Conservation (phyloP, 805 yeast species). For the Myxozyma nipponensis region DNA sequence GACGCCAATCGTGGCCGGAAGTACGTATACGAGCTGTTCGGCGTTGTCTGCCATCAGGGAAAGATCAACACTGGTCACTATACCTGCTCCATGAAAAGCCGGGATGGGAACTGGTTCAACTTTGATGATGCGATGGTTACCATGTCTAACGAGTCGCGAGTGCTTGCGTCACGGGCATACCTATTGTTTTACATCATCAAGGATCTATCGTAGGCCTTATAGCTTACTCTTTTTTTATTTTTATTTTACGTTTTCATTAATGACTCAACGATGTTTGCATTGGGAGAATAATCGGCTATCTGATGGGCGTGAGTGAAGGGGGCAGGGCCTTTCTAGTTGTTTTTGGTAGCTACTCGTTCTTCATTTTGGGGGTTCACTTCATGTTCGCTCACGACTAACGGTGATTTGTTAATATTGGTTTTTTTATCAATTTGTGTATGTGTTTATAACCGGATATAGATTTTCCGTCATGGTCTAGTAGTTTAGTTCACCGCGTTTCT, state of each 20-base stretch:
- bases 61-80: constrained; percentile 96
- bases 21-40: constrained; percentile 75
- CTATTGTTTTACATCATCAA: constrained; percentile 25
- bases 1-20: constrained; percentile 19
- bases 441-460: too few relatives aligned
- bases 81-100: constrained; percentile 67
- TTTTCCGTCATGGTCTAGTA: too few relatives aligned
- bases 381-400: too few relatives aligned
- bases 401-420: too few relatives aligned
- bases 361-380: too few relatives aligned
- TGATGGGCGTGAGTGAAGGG: too few relatives aligned
- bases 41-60: constrained; percentile 85
- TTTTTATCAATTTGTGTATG: too few relatives aligned
- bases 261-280: background rate
- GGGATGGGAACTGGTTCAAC: constrained; percentile 77
- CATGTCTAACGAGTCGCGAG: constrained; percentile 59
- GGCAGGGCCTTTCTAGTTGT: too few relatives aligned
- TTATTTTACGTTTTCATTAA: too few relatives aligned
- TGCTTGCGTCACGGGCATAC: constrained; percentile 66
- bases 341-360: too few relatives aligned
- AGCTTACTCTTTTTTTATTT: background rate
- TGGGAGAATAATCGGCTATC: too few relatives aligned
- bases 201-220: constrained; percentile 8
- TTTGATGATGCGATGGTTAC: constrained; percentile 88
- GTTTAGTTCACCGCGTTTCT: too few relatives aligned